phyloP scores from a whole-genome alignment of 192 early-diverging fungal species.

The Allomyces macrogynus region DNA sequence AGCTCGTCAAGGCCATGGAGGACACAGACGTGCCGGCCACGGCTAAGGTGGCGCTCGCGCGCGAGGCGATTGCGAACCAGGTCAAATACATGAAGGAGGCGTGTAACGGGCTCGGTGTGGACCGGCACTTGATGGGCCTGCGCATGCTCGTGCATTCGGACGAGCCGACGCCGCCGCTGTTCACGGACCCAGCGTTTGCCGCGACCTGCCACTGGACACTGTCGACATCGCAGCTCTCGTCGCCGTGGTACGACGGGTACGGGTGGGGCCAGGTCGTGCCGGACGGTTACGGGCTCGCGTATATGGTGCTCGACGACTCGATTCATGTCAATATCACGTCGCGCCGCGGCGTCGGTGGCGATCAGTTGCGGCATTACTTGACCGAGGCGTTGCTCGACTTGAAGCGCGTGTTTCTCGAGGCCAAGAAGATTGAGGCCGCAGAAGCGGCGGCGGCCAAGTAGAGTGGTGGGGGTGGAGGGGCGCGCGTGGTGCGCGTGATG shows the following conservation, averaged over 20 bases:
- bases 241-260: constrained; percentile 83
- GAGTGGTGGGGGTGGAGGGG: no score
- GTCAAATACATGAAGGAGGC: constrained; percentile 57
- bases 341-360: no score
- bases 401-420: no score
- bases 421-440: no score
- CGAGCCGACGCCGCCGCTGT: constrained; percentile 66
- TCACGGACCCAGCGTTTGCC: constrained; percentile 63
- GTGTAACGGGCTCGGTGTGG: constrained; percentile 66
- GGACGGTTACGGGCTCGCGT: constrained; percentile 81
- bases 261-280: constrained; percentile 74
- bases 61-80: constrained; percentile 57
- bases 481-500: no score
- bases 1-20: constrained; percentile 47
- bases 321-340: constrained; percentile 74
- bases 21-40: constrained; percentile 18
- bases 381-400: no score
- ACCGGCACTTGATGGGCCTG: constrained; percentile 70
- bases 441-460: no score
- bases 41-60: constrained; percentile 15
- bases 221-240: constrained; percentile 77
- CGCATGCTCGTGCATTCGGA: constrained; percentile 47
- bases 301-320: constrained; percentile 73
- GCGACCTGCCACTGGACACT: constrained; percentile 74
- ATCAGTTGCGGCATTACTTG: no score